Base-by-base conservation (phyloP, 495 filamentous ascomycete species). In the Tuber calosporum region DNA sequence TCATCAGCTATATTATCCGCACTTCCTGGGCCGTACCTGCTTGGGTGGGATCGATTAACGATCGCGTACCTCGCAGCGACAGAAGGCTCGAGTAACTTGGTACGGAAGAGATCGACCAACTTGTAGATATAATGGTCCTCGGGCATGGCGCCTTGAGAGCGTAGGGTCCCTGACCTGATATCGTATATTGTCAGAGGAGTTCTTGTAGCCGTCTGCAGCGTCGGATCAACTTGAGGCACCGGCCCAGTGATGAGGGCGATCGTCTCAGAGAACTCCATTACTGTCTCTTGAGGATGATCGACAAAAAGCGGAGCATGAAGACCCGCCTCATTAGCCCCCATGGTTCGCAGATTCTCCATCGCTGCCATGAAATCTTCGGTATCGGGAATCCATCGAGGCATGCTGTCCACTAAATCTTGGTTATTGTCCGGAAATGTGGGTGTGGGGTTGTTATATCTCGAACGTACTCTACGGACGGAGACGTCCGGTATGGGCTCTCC, bases 11-110 rank as follows among this genome's bases (percentile, higher is more conserved):
- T 67, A 36, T 76, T 67, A 45, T 76, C 74, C 3, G 9, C 13
- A 1, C 72, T 76, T 2, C 37, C n/a, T 67, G 69, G 53, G 20
- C 67, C 48, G 40, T 75, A 76, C 9, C 73, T 75, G 13, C 67
- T 69, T 36, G 72, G 72, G 53, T 75, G 74, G 19, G 72, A 72
- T 30, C 74, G 74, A 22, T 75, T 75, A 58, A 76, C 45, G 48
- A 76, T 53, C 38, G 67, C 72, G 67, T 69, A 76, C 36, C 67
- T 76, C 53, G 66, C 74, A 9, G 74, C 74, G 15, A 76, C 53
- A 37, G 74, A 67, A 11, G 74, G 74, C n/a, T 70, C 40, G 13
- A 42, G 15, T 4, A 76, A 40, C 72, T 48, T 69, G 39, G 43
- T 62, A 15, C 74, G 66, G 43, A 75, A 41, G 20, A 36, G 1